Base-by-base conservation (phyloP, 805 yeast genomes). In the Cyberlindnera bimundalis region DNA sequence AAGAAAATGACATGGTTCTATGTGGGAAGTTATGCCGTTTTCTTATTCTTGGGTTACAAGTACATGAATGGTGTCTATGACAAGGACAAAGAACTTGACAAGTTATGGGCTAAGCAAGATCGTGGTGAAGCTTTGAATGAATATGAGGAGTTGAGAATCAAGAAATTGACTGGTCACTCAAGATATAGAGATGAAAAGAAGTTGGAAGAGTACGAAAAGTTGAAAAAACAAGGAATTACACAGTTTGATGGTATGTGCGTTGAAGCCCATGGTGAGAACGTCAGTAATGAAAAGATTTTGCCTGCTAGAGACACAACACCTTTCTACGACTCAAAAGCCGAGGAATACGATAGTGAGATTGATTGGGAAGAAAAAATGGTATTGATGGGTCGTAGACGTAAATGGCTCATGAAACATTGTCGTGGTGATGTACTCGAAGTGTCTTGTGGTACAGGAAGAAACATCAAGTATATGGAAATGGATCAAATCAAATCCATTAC, bases 361-460 rank as follows among this genome's bases (percentile, higher is more conserved):
- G 79, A 83, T 52, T 42, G 66, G 68, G 65, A 80, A 70, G 74
- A 71, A 50, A 62, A 56, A 39, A 54, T 66, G 51, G 65, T 71
- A 33, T 51, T 66, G 29, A 61, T 71, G 68, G 72, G 81, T 42
- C 71, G 69, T 54, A 72, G 84, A 63, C 73, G 96, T 54, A 79
- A 79, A 52, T 82, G 93, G 85, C 61, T 84, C 33, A 84, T 85
- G 89, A 74, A 69, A 27, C 84, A 84, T 46, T 74, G 82, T 36
- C 66, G 70, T 43, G 99, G 99, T 17, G 96, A 93, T 58, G 96
- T 89, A 2, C 66, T 93, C 42, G 99, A 93, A 62, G 93, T 91
- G 10, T 83, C 97, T 0, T 86, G 95, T 58, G 99, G 99, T 43
- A 93, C 99, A 0, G 98, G 99, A 6, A 74, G 98, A 62, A 93